Conservation (phyloP, 2,329 filamentous ascomycete species). For the Colletotrichum sp. region DNA sequence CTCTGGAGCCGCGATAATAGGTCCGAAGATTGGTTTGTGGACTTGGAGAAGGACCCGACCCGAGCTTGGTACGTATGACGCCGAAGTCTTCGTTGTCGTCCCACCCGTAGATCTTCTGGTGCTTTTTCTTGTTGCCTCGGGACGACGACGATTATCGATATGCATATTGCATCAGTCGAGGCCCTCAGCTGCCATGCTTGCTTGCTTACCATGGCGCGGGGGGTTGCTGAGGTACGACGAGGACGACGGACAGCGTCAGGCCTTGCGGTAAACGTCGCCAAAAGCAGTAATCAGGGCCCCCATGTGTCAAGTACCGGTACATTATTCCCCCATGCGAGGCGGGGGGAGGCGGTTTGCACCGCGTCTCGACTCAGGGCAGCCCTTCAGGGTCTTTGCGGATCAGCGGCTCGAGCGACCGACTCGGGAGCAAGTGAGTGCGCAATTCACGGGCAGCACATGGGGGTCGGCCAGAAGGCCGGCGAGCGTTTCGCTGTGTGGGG, state of each 20-base stretch:
- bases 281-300: neutral
- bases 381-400: conserved; percentile 20
- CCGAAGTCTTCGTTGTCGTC: neutral
- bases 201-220: neutral
- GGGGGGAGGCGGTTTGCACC: neutral
- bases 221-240: neutral
- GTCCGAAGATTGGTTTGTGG: conserved; percentile 16
- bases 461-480: neutral
- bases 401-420: conserved; percentile 22
- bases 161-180: neutral
- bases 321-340: neutral
- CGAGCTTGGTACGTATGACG: conserved; percentile 15
- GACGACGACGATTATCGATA: neutral
- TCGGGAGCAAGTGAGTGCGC: neutral
- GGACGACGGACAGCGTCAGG: neutral
- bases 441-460: neutral
- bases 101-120: neutral
- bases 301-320: conserved; percentile 12
- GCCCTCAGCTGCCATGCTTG: neutral
- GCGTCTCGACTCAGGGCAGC: conserved; percentile 8
- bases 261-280: conserved; percentile 13
- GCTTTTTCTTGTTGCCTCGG: neutral
- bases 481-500: conserved; percentile 20
- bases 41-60: neutral
- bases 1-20: conserved; percentile 16